Conservation (phyloP, 208 protist genomes). For the Wallacemonas sp. region DNA sequence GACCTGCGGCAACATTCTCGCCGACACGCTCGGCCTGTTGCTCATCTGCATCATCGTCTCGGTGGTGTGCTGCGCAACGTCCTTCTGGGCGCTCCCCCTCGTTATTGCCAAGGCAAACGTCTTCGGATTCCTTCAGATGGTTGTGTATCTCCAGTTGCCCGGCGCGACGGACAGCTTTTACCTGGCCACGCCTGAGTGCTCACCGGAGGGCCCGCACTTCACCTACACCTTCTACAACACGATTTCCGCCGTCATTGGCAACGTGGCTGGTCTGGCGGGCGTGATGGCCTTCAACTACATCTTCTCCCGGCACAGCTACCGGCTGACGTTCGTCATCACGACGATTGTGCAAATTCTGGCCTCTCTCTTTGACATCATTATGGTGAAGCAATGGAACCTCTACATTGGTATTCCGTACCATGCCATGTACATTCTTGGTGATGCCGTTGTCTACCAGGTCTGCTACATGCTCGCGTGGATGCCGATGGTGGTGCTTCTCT, state of each 20-base stretch:
- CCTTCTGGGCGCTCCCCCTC: conserved; percentile 64
- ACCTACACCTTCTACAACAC: conserved; percentile 70
- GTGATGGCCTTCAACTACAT: conserved; percentile 61
- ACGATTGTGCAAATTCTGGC: conserved; percentile 43
- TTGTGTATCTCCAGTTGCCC: conserved; percentile 60
- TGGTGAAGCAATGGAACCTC: conserved; percentile 75
- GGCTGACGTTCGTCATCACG: conserved; percentile 52
- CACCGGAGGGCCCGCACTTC: conserved; percentile 66
- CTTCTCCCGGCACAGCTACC: conserved; percentile 62
- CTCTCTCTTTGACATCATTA: conserved; percentile 69
- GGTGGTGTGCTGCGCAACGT: conserved; percentile 29
- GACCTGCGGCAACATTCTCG: conserved; percentile 43
- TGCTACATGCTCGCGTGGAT: conserved; percentile 71
- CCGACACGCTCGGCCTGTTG: conserved; percentile 31
- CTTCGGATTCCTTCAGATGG: conserved; percentile 54
- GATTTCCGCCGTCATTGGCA: conserved; percentile 43
- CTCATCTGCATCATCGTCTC: conserved; percentile 35
- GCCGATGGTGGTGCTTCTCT: conserved; percentile 72
- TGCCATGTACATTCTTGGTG: conserved; percentile 70
- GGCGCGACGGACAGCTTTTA: conserved; percentile 69
- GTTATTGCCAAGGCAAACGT: conserved; percentile 73
- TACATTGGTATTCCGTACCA: conserved; percentile 54
- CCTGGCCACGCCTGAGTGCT: conserved; percentile 36
- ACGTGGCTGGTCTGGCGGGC: conserved; percentile 55
- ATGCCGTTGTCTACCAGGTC: conserved; percentile 62